Conservation (phyloP, 2,329 filamentous ascomycete species). For the Teratosphaeria nubilosa region DNA sequence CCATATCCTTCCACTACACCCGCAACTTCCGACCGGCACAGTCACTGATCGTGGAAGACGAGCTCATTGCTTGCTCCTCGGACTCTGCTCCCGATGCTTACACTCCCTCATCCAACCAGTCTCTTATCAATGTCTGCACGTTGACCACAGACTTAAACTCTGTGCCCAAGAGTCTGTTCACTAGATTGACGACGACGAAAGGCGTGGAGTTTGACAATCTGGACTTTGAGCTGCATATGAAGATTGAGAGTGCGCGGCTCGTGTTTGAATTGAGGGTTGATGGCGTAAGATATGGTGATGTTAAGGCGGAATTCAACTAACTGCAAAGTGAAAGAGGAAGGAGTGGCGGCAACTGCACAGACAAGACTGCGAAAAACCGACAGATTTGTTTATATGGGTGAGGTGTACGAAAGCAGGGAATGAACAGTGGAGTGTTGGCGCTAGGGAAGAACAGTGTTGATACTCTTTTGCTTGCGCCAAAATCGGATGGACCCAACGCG, state of each 20-base stretch:
- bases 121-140: constrained; percentile 60
- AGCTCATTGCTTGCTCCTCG: constrained; percentile 64
- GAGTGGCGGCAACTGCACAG: neutral
- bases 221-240: constrained; percentile 75
- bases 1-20: constrained; percentile 76
- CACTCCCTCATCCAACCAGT: constrained; percentile 19
- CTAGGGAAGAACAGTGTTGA: neutral
- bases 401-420: neutral
- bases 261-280: constrained; percentile 73
- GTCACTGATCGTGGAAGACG: constrained; percentile 67
- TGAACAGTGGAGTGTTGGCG: neutral
- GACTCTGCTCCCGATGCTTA: constrained; percentile 51
- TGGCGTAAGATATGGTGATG: constrained; percentile 64
- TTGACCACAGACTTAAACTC: constrained; percentile 70
- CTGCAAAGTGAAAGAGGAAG: neutral
- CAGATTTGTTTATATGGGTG: neutral
- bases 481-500: too few species aligned
- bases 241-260: constrained; percentile 65
- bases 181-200: constrained; percentile 63
- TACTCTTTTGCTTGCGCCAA: neutral
- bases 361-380: neutral
- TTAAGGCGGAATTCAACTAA: constrained; percentile 68
- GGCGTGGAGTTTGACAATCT: constrained; percentile 75
- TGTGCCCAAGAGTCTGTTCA: constrained; percentile 64
- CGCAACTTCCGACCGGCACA: constrained; percentile 74